Conservation (phyloP, 2,329 filamentous ascomycete species). For the Microthyrium microscopicum region DNA sequence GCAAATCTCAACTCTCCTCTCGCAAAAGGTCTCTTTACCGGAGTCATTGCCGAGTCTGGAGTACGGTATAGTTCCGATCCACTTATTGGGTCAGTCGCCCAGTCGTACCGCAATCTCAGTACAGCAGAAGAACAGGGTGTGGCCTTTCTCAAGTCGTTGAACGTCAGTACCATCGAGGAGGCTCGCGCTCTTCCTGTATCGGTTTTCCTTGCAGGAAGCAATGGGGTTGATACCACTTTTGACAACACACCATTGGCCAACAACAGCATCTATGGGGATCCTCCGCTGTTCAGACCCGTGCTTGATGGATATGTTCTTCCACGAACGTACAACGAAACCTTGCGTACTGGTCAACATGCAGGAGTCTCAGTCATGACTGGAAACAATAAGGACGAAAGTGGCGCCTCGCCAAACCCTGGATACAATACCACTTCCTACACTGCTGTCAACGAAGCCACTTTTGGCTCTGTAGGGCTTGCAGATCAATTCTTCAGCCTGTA, state of each 20-base stretch:
- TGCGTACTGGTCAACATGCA: neutral
- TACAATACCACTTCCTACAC: neutral
- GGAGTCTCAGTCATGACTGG: neutral
- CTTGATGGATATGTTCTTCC: conserved; percentile 1
- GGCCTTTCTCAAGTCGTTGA: neutral
- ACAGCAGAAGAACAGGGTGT: neutral
- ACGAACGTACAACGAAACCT: neutral
- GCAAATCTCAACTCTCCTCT: conserved; percentile 23
- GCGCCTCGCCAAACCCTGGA: neutral
- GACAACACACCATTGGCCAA: neutral
- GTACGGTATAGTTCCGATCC: neutral
- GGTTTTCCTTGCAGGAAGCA: neutral
- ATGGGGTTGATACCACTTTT: neutral
- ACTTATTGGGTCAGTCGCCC: neutral
- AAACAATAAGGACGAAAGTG: neutral
- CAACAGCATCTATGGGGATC: neutral
- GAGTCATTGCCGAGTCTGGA: neutral
- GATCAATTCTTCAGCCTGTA: neutral
- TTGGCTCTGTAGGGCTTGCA: neutral
- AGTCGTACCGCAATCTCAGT: neutral
- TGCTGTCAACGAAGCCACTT: neutral
- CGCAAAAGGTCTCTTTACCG: neutral
- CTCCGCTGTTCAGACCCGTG: neutral
- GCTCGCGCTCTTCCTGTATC: neutral
- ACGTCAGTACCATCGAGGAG: neutral